These are phyloP conservation scores for Hanseniaspora singularis DNA, from an alignment of 805 yeast genomes.

Conservation along the genomic window DNA sequence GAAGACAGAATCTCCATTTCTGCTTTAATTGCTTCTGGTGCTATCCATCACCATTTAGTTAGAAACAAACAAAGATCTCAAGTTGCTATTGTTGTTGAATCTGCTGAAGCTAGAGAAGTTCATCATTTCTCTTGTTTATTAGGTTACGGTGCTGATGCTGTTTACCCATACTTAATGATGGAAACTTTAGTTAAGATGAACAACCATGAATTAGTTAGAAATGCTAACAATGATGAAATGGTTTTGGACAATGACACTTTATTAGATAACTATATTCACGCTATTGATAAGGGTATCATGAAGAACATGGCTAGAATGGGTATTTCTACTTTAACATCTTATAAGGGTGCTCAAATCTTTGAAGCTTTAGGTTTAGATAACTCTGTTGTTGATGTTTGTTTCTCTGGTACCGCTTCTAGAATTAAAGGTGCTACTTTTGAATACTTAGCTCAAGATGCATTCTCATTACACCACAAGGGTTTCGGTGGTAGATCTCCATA, in stretches of 20 bases:
- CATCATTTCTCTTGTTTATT: conserved; percentile 89
- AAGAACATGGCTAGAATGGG: conserved; percentile 99
- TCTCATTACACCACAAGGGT: conserved; percentile 85
- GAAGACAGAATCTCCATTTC: conserved; percentile 65
- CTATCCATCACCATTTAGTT: conserved; percentile 92
- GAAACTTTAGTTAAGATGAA: conserved; percentile 81
- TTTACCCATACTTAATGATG: conserved; percentile 86
- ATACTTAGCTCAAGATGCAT: conserved; percentile 92
- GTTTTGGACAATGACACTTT: conserved; percentile 44
- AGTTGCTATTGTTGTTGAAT: conserved; percentile 81
- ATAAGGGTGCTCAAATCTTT: conserved; percentile 97
- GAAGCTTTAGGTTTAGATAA: conserved; percentile 94
- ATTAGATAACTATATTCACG: conserved; percentile 65
- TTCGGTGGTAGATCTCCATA: conserved; percentile 61
- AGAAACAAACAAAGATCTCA: conserved; percentile 92
- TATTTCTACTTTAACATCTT: conserved; percentile 94
- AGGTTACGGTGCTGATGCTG: conserved; percentile 96
- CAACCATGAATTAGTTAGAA: conserved; percentile 58
- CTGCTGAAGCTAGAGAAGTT: conserved; percentile 95
- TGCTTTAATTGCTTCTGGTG: conserved; percentile 86
- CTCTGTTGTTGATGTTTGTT: conserved; percentile 88
- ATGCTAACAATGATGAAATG: conserved; percentile 30
- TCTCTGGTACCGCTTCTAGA: conserved; percentile 95
- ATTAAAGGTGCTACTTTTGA: conserved; percentile 92
- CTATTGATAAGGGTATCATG: conserved; percentile 81